Evolutionary conservation across 2,329 filamentous ascomycete species (phyloP), one percentile per base, ranked within the genome.

Genomic region (Cordyceps javanica): DNA sequence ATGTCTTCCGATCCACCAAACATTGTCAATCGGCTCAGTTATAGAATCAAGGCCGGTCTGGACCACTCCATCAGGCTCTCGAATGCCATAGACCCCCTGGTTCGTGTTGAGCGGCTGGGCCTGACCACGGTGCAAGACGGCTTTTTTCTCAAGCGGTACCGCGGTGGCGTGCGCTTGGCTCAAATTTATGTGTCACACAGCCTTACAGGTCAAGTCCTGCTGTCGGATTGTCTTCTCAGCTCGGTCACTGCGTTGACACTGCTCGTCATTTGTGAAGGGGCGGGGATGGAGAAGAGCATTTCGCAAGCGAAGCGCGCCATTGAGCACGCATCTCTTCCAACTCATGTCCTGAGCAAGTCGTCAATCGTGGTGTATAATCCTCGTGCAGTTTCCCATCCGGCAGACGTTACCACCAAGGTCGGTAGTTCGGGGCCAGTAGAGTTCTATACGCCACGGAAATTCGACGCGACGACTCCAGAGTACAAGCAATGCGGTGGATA

Each of bases 81-180:
- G 14, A 34, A 52, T 25, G 23, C 16, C 16, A 51, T 49, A 14
- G 54, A 60, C 26, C 55, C 50, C 21, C 55, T 58, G 28, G 46
- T 46, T 2, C 23, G 30, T 3, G 51, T 53, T 19, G 59, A 60
- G 51, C 59, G 59, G 8, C n/a, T 36, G 32, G 60, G 58, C 11
- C 55, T 60, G 34, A 48, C 58, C n/a, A 19, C 23, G 19, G 59
- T 60, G 9, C 48, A 42, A 16, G 55, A 51, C 16, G 60, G 59
- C 9, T 60, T 57, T n/a, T 57, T 60, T 42, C 28, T 42, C 13
- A 45, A 13, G 4, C 41, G 39, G 13, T 28, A 50, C 25, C 26
- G 36, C 23, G 55, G 60, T 25, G 60, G 60, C 16, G 55, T 23
- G 19, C 55, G 59, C 10, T 21, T 60, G 42, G 55, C 59, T 14